A percentile compares a stretch with the other conserved stretches of the same genome.
Conservation (phyloP, 176 grass and related monocot species). For the Aegilops tauschii region DNA sequence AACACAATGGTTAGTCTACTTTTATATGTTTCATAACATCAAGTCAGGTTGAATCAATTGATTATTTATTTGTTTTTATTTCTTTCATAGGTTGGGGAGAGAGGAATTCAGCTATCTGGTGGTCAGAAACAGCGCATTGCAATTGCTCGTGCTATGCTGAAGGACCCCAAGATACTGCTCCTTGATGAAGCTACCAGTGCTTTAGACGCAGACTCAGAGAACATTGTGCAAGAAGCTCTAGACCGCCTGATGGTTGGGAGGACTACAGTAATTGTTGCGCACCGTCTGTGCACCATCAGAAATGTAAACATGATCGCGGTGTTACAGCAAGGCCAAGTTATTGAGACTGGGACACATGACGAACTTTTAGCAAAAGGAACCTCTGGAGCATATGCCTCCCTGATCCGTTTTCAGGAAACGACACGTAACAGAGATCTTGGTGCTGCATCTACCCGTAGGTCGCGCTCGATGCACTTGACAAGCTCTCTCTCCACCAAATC, state of each 20-base stretch:
- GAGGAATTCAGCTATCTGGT: slow-evolving; percentile 92
- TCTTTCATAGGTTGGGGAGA: slow-evolving; percentile 69
- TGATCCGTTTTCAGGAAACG: slow-evolving; percentile 88
- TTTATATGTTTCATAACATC: background rate
- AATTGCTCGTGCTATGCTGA: slow-evolving; percentile 91
- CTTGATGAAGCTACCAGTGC: slow-evolving; percentile 99
- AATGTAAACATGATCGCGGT: slow-evolving; percentile 89
- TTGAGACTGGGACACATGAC: slow-evolving; percentile 89
- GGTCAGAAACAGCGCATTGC: slow-evolving; percentile 99
- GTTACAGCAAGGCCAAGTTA: slow-evolving; percentile 90
- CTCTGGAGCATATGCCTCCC: slow-evolving; percentile 82
- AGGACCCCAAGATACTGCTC: slow-evolving; percentile 94
- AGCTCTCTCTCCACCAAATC: slow-evolving; percentile 99
- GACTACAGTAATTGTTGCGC: slow-evolving; percentile 93
- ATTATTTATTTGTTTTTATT: background rate
- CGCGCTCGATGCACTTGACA: slow-evolving; percentile 81
- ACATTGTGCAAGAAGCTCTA: slow-evolving; percentile 91
- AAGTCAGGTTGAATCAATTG: background rate
- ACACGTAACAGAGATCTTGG: slow-evolving; percentile 67
- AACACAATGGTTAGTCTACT: slow-evolving; percentile 59
- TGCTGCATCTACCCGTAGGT: slow-evolving; percentile 68
- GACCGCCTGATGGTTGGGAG: slow-evolving; percentile 94
- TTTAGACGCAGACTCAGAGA: slow-evolving; percentile 92
- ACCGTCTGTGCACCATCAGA: slow-evolving; percentile 87
- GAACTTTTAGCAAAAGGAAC: slow-evolving; percentile 78